Conservation (phyloP, 805 yeast species). For the Danielia reshetovae region DNA sequence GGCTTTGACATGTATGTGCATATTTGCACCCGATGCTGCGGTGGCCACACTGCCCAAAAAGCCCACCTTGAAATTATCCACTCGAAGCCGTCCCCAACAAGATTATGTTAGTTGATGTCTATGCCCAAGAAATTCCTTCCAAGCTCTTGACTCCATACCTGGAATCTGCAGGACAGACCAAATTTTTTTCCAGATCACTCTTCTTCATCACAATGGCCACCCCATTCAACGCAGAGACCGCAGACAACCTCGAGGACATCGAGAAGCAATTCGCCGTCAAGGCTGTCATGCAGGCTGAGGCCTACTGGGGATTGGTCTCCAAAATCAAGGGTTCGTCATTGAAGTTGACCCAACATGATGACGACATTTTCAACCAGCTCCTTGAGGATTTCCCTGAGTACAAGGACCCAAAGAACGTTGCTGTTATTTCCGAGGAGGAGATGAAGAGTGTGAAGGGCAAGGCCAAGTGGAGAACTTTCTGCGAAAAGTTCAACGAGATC, state of each 20-base stretch:
- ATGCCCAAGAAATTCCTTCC: too few relatives aligned
- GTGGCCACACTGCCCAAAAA: too few relatives aligned
- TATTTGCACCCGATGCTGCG: too few relatives aligned
- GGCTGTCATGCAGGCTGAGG: conserved; percentile 93
- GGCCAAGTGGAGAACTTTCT: conserved; percentile 84
- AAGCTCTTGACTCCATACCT: too few relatives aligned
- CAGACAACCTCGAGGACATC: conserved; percentile 92
- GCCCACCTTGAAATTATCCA: too few relatives aligned
- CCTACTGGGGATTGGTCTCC: conserved; percentile 81
- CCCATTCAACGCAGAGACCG: conserved; percentile 77
- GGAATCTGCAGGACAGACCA: too few relatives aligned
- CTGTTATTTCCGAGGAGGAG: conserved; percentile 64
- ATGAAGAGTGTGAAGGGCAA: conserved; percentile 80
- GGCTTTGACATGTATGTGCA: too few relatives aligned
- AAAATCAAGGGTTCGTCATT: conserved; percentile 76
- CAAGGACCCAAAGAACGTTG: conserved; percentile 53
- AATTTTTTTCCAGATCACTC: too few relatives aligned
- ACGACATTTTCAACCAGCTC: conserved; percentile 60
- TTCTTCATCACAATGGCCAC: conserved; percentile 23
- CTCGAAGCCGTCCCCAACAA: too few relatives aligned
- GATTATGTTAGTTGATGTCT: too few relatives aligned
- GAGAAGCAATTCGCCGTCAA: conserved; percentile 97
- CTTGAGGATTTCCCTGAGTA: conserved; percentile 86
- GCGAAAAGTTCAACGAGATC: conserved; percentile 77
- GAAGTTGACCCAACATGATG: conserved; percentile 67